Evolutionary conservation across 108 stramenopile genomes (phyloP).

Genomic region (Skeletonema potamos): DNA sequence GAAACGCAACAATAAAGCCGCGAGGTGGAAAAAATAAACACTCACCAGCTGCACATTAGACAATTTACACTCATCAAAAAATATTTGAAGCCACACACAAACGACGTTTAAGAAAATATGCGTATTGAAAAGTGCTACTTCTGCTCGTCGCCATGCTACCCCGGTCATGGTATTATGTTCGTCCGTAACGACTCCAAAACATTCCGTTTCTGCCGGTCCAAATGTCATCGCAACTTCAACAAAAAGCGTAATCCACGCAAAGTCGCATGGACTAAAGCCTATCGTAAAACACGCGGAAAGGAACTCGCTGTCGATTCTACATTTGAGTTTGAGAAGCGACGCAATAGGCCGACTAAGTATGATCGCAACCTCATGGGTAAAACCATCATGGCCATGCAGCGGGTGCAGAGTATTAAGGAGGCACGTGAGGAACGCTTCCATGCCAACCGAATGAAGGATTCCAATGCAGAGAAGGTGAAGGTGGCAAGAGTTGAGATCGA

Average conservation of each 20-base stretch:
- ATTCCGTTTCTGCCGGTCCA: slow-evolving; percentile 99
- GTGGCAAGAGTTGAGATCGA: slow-evolving; percentile 91
- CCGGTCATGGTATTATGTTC: slow-evolving; percentile 98
- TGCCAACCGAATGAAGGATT: slow-evolving; percentile 89
- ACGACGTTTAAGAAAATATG: slow-evolving; percentile 67
- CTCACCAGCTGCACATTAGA: background rate
- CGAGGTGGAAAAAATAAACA: background rate
- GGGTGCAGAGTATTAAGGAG: slow-evolving; percentile 89
- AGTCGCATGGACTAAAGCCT: slow-evolving; percentile 99
- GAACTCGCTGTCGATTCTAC: slow-evolving; percentile 96
- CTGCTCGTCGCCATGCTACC: slow-evolving; percentile 97
- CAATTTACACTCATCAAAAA: background rate
- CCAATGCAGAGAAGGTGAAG: slow-evolving; percentile 83
- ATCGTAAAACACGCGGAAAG: slow-evolving; percentile 93
- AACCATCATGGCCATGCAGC: slow-evolving; percentile 97
- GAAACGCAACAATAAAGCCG: background rate
- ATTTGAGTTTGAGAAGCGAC: slow-evolving; percentile 99
- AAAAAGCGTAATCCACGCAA: slow-evolving; percentile 99
- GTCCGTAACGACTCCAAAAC: slow-evolving; percentile 99
- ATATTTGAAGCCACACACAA: background rate
- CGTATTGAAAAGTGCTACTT: slow-evolving; percentile 98
- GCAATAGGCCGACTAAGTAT: slow-evolving; percentile 97
- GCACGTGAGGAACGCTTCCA: slow-evolving; percentile 80
- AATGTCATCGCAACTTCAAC: slow-evolving; percentile 99
- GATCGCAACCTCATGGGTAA: slow-evolving; percentile 96